Base-by-base conservation (phyloP, 2,329 filamentous ascomycete genomes). In the Bipolaris victoriae region DNA sequence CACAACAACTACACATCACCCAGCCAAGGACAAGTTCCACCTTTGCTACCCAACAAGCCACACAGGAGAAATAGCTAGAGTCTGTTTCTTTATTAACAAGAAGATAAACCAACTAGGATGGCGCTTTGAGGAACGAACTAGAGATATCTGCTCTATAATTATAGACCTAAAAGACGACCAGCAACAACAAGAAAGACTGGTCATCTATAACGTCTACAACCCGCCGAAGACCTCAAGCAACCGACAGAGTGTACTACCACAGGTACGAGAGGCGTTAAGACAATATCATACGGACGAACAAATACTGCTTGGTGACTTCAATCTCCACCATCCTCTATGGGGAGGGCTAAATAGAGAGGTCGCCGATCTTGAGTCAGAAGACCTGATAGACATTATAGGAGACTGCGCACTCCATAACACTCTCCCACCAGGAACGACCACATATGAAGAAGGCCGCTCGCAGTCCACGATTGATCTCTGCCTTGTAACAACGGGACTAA, bases 51-150 rank as follows among this genome's bases (percentile, higher is more conserved):
- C 22, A 26, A 35, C 47, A 40, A 35, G 36, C 18, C 26, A 33
- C 13, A 22, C 24, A 24, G 47, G 18, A 51, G 58, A 56, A 33
- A 52, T 41, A 13, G 54, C 65, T 9, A 41, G 63, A 52, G 60
- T 67, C n/a, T 72, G 58, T 51, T 67, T 69, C 48, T 71, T 68
- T 45, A 49, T 72, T 10, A 70, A 67, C 37, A 71, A 67, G 50
- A 56, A 45, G 26, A 49, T 68, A 41, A 62, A 65, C 43, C 51
- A 61, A 10, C 55, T n/a, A 13, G 45, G 24, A 16, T 66, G 55
- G 64, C 43, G 49, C 39, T 58, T 66, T 31, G 49, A 60, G 26
- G 50, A 64, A 31, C 39, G 56, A 16, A 64, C 52, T 5, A 49
- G 57, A 37, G 62, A 69, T 37, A 45, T 70, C 15, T 63, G 61